Evolutionary conservation across 139 green algal genomes (phyloP).

Genomic region (Dunaliella sp.): DNA sequence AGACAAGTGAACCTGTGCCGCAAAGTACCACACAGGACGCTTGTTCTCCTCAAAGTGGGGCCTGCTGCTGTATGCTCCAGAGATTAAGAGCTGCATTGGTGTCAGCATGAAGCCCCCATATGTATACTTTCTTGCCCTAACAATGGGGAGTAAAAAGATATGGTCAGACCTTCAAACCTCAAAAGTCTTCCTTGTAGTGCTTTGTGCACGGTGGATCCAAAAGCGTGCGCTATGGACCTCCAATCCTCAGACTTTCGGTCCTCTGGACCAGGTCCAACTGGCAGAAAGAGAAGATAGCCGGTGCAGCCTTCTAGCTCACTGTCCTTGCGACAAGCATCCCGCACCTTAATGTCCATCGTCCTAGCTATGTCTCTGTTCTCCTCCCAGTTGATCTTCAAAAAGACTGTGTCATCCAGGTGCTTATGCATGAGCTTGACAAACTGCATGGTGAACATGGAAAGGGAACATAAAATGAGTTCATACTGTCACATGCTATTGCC

Average conservation of each 20-base stretch:
- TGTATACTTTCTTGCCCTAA: too few relatives aligned
- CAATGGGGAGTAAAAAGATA: too few relatives aligned
- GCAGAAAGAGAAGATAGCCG: background rate
- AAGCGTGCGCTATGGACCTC: background rate
- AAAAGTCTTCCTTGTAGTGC: background rate
- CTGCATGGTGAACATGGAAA: slow-evolving; percentile 26
- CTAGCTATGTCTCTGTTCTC: slow-evolving; percentile 83
- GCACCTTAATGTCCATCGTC: slow-evolving; percentile 75
- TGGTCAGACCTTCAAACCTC: too few relatives aligned
- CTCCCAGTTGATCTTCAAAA: slow-evolving; percentile 90
- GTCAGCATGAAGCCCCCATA: too few relatives aligned
- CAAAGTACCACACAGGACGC: too few relatives aligned
- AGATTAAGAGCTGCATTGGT: too few relatives aligned
- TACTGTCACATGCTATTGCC: too few relatives aligned
- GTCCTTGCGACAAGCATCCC: background rate
- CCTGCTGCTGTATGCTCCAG: too few relatives aligned
- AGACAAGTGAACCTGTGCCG: too few relatives aligned
- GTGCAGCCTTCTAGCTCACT: background rate
- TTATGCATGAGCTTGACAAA: slow-evolving; percentile 62
- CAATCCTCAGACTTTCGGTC: background rate
- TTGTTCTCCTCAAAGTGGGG: too few relatives aligned
- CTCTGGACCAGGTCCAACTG: background rate
- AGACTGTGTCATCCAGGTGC: slow-evolving; percentile 62
- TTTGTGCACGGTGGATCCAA: background rate
- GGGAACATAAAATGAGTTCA: too few relatives aligned